Evolutionary conservation across 2,329 filamentous ascomycete species (phyloP).

Genomic region (Ascosphaera acerosa): DNA sequence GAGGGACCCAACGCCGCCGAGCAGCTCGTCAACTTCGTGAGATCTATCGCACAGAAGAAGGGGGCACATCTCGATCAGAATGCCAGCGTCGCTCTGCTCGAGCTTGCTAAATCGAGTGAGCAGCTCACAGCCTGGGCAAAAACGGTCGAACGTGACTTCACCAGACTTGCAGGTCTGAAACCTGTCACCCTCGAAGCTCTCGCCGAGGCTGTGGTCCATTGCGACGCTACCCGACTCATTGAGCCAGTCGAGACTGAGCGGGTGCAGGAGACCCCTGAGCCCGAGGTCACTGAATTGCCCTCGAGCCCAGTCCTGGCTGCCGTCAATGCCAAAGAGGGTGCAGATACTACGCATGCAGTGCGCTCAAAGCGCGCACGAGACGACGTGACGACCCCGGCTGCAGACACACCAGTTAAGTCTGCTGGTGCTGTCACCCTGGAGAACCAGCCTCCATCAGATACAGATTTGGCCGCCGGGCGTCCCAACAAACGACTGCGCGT

Average conservation of each 20-base stretch:
- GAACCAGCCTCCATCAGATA: too few relatives aligned
- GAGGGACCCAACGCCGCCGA: constrained; percentile 40
- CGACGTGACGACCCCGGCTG: too few relatives aligned
- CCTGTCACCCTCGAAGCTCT: constrained; percentile 79
- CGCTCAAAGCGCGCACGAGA: too few relatives aligned
- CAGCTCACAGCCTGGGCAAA: constrained; percentile 39
- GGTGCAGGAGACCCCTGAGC: not conserved
- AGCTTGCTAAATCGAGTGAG: constrained; percentile 8
- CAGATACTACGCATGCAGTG: too few relatives aligned
- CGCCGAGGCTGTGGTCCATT: constrained; percentile 58
- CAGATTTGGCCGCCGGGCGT: too few relatives aligned
- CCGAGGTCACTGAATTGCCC: too few relatives aligned
- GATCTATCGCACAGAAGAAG: constrained; percentile 9
- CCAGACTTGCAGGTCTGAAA: constrained; percentile 49
- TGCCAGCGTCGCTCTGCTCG: constrained; percentile 27
- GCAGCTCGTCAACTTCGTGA: constrained; percentile 57
- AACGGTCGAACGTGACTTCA: constrained; percentile 41
- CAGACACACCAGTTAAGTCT: too few relatives aligned
- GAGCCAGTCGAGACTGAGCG: constrained; percentile 31
- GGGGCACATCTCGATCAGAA: not conserved
- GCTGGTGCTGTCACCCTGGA: too few relatives aligned
- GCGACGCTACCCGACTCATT: constrained; percentile 46
- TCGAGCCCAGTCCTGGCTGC: too few relatives aligned
- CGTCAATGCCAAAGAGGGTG: too few relatives aligned
- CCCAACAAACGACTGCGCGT: not conserved